Conservation (phyloP, 2,329 filamentous ascomycete species). For the Nemania serpens region DNA sequence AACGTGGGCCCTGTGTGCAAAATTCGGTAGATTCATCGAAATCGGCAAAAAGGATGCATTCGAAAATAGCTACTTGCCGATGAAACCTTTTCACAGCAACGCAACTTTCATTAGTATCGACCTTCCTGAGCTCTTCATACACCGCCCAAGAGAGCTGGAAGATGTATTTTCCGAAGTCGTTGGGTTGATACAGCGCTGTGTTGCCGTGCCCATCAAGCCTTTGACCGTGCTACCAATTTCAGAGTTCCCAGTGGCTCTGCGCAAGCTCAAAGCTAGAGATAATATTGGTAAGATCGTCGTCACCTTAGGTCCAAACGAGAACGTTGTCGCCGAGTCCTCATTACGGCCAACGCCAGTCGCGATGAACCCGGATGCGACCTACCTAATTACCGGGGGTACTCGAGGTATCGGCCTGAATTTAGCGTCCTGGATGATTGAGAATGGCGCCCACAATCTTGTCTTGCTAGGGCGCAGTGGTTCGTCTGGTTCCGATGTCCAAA, state of each 20-base stretch:
- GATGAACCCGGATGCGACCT: conserved; percentile 25
- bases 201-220: conserved; percentile 6
- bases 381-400: conserved; percentile 32
- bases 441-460: conserved; percentile 31
- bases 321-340: not conserved
- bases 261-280: conserved; percentile 7
- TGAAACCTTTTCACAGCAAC: conserved; percentile 13
- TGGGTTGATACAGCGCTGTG: not conserved
- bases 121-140: conserved; percentile 7
- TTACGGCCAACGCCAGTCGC: conserved; percentile 1
- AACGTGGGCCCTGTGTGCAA: conserved; percentile 7
- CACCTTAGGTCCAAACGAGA: not conserved
- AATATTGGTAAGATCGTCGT: conserved; percentile 15
- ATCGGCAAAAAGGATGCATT: conserved; percentile 8
- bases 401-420: conserved; percentile 34
- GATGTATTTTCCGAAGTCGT: conserved; percentile 1
- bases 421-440: conserved; percentile 30
- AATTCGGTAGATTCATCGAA: conserved; percentile 17
- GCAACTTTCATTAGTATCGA: conserved; percentile 1
- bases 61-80: conserved; percentile 12
- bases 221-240: conserved; percentile 6
- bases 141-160: conserved; percentile 1
- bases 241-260: conserved; percentile 6
- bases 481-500: conserved; percentile 22
- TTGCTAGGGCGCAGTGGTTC: conserved; percentile 16